These are phyloP conservation scores for Dioscorea alata DNA, from an alignment of 106 monocot genomes.

Conservation along the genomic window DNA sequence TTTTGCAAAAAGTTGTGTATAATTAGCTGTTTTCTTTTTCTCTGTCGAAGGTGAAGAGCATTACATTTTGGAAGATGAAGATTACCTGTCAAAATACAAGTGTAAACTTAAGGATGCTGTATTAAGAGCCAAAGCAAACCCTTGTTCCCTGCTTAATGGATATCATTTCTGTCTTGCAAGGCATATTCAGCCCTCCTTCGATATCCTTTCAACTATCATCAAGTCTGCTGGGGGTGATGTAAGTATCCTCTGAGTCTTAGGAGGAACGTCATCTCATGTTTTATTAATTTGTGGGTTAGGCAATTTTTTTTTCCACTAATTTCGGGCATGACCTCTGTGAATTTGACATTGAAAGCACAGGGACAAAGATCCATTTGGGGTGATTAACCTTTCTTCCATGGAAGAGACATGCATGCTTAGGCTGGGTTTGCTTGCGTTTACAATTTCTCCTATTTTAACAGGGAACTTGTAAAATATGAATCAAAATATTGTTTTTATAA, in stretches of 20 bases:
- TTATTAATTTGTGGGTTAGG: too few relatives aligned
- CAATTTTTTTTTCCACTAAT: too few relatives aligned
- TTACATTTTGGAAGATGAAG: slow-evolving; percentile 58
- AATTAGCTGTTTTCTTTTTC: not conserved
- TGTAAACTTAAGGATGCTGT: slow-evolving; percentile 50
- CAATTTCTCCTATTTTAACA: too few relatives aligned
- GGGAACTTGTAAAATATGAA: too few relatives aligned
- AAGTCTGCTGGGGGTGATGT: slow-evolving; percentile 69
- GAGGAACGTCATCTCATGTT: too few relatives aligned
- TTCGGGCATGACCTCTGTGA: too few relatives aligned
- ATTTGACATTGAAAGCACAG: too few relatives aligned
- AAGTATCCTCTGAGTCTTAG: slow-evolving; percentile 13
- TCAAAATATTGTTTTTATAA: too few relatives aligned
- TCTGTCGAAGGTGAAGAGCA: slow-evolving; percentile 37
- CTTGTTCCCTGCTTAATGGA: slow-evolving; percentile 49
- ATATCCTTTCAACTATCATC: slow-evolving; percentile 45
- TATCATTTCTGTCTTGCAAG: slow-evolving; percentile 53
- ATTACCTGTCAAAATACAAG: slow-evolving; percentile 60
- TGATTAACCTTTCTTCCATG: too few relatives aligned
- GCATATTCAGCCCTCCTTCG: slow-evolving; percentile 60
- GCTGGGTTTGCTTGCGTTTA: too few relatives aligned
- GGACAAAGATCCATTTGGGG: too few relatives aligned
- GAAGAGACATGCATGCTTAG: too few relatives aligned
- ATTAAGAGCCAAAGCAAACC: slow-evolving; percentile 47
- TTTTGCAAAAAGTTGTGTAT: not conserved